Evolutionary conservation across 2,329 filamentous ascomycete species (phyloP), one percentile per base, ranked within the genome.

Genomic region (Phaeoacremonium minimum): DNA sequence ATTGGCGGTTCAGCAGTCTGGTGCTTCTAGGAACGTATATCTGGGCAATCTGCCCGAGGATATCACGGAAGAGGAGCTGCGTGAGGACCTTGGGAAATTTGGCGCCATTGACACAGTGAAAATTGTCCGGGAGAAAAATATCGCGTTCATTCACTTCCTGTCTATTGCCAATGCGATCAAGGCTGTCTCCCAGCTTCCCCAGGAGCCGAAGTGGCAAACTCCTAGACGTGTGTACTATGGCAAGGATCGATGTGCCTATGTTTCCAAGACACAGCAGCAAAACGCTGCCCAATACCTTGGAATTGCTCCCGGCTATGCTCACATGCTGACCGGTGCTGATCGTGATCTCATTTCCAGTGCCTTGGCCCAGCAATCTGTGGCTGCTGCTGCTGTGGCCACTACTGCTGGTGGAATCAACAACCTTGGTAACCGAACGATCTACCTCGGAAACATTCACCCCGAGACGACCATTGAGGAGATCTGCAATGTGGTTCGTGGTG

Each of bases 401-500:
- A 94, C 90, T 7, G 93, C 93, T 45, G 93, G 93, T 50, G 93
- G 93, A 45, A 91, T 96, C 49, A 95, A 94, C 70, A 98, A 98
- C 62, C 73, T 98, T 28, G 93, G 93, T 36, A 98, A 98, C 69
- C 79, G 93, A 45, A 98, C 93, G 30, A 95, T 98, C 46, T 98
- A 98, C 59, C 76, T 98, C 6, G 93, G 93, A 50, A 98, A 98
- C 65, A 98, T 98, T 47, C 93, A 98, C 61, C 93, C 93, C 0
- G 93, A 98, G 68, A 98, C 93, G 2, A 97, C 91, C 3, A 95
- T 97, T 50, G 93, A 98, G 68, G 93, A 98, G 68, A 98, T 98
- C 59, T 98, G 93, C 76, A 98, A 98, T 56, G 93, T 98, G 39
- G 93, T 98, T 35, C 82, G 93, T 46, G 93, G 93, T 41, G 93